A percentile compares a stretch with the other conserved stretches of the same genome.
Evolutionary conservation across 1,284 basidiomycete genomes (phyloP).

Genomic region (Exsudoporus floridanus): DNA sequence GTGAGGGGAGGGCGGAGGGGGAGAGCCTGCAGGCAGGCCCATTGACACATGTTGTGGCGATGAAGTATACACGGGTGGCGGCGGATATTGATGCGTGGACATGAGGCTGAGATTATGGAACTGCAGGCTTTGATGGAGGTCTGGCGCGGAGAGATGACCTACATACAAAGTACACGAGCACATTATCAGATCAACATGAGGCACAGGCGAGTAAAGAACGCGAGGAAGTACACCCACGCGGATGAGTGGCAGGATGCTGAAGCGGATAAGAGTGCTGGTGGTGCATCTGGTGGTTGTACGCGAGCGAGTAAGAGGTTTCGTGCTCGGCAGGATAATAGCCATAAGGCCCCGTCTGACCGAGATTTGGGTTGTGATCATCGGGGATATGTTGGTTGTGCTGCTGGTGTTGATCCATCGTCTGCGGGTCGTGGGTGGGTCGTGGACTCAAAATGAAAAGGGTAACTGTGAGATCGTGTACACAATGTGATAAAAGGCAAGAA

Average conservation of each 20-base stretch:
- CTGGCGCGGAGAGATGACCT: slow-evolving; percentile 58
- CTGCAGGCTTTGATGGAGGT: slow-evolving; percentile 49
- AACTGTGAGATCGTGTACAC: slow-evolving; percentile 32
- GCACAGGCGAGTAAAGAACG: slow-evolving; percentile 40
- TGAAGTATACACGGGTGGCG: slow-evolving; percentile 48
- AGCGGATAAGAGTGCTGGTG: slow-evolving; percentile 44
- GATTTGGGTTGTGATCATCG: slow-evolving; percentile 42
- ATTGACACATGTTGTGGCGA: slow-evolving; percentile 54
- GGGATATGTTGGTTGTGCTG: slow-evolving; percentile 42
- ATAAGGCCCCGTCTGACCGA: slow-evolving; percentile 38
- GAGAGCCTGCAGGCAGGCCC: slow-evolving; percentile 50
- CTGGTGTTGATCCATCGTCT: slow-evolving; percentile 43
- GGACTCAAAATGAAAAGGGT: slow-evolving; percentile 35
- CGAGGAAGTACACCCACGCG: slow-evolving; percentile 54
- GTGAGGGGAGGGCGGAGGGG: slow-evolving; percentile 73
- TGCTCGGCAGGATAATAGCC: slow-evolving; percentile 44
- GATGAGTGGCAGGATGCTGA: slow-evolving; percentile 44
- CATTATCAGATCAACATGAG: slow-evolving; percentile 58
- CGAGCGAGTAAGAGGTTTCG: slow-evolving; percentile 40
- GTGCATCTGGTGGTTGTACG: slow-evolving; percentile 41
- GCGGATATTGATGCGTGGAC: slow-evolving; percentile 44
- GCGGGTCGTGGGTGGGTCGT: slow-evolving; percentile 37
- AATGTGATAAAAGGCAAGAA: slow-evolving; percentile 35
- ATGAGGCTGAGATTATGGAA: slow-evolving; percentile 55
- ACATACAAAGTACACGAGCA: slow-evolving; percentile 46